Conservation (phyloP, 805 yeast species). For the Kuraishia borneana region DNA sequence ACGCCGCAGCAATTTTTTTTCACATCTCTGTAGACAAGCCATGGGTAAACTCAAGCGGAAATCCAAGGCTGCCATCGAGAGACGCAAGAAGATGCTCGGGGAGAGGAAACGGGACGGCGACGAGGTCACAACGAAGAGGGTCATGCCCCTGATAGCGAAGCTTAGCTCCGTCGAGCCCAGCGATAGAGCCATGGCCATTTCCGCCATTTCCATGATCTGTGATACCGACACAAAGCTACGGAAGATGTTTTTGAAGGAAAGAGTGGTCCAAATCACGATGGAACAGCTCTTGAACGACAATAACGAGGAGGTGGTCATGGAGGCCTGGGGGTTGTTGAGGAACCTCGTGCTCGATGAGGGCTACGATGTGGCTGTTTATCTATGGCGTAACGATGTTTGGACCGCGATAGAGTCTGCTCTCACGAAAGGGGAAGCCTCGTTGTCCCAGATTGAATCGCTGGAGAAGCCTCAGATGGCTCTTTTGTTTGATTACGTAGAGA, state of each 20-base stretch:
- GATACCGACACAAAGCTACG: constrained; percentile 57
- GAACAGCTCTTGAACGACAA: constrained; percentile 56
- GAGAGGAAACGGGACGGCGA: constrained; percentile 1
- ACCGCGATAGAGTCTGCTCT: constrained; percentile 41
- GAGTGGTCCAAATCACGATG: constrained; percentile 50
- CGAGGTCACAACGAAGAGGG: constrained; percentile 26
- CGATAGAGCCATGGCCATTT: constrained; percentile 70
- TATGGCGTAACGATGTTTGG: constrained; percentile 79
- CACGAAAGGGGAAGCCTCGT: constrained; percentile 36
- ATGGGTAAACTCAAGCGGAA: constrained; percentile 76
- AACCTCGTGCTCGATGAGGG: constrained; percentile 82
- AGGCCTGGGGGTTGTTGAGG: constrained; percentile 70
- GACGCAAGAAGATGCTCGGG: constrained; percentile 8
- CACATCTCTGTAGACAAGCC: too few species aligned
- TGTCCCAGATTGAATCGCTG: constrained; percentile 24
- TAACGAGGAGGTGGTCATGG: constrained; percentile 68
- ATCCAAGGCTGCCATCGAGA: constrained; percentile 32
- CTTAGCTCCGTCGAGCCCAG: constrained; percentile 51
- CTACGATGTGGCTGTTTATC: constrained; percentile 59
- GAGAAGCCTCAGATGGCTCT: constrained; percentile 32
- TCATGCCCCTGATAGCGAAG: constrained; percentile 58
- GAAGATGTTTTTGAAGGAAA: constrained; percentile 55
- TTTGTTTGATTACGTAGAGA: constrained; percentile 61
- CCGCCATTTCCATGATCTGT: constrained; percentile 58
- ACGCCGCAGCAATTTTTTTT: neutral